phyloP scores from a whole-genome alignment of 2,329 filamentous ascomycete species.

The Clarireedia monteithiana region DNA sequence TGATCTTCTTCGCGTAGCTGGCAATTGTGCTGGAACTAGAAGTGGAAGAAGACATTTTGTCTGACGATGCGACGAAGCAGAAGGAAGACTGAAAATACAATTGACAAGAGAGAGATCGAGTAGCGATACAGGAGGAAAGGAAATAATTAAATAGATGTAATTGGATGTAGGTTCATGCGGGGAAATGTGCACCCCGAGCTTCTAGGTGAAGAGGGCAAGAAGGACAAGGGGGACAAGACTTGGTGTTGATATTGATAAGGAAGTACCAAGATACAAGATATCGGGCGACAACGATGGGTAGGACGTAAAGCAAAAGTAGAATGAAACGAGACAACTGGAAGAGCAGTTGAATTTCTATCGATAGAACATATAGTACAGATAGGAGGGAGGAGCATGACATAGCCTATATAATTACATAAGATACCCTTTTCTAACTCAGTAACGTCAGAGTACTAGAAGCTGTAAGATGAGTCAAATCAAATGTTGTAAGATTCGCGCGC shows the following conservation, averaged over 20 bases:
- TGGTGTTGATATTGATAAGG: constrained; percentile 9
- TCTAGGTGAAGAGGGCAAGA: neutral
- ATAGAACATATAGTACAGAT: no score
- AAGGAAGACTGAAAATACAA: no score
- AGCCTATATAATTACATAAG: no score
- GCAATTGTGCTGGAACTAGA: constrained; percentile 22
- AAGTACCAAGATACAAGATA: neutral
- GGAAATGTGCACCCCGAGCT: constrained; percentile 3
- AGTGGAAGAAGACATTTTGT: constrained; percentile 19
- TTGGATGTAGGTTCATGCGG: constrained; percentile 4
- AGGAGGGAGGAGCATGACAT: no score
- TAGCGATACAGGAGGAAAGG: neutral
- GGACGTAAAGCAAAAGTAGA: no score
- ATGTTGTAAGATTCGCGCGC: no score
- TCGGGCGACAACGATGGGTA: neutral
- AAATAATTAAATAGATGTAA: neutral
- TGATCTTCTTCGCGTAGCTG: constrained; percentile 21
- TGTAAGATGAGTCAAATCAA: no score
- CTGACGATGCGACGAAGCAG: neutral
- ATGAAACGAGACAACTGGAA: no score
- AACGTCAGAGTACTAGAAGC: no score
- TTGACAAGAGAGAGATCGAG: no score
- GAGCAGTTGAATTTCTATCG: no score
- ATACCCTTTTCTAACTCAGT: no score
- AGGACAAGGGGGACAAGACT: neutral